A percentile compares a stretch with the other conserved stretches of the same genome.
phyloP scores from a whole-genome alignment of 371 early-diverging fungal genomes.

The Mortierella sp. region DNA sequence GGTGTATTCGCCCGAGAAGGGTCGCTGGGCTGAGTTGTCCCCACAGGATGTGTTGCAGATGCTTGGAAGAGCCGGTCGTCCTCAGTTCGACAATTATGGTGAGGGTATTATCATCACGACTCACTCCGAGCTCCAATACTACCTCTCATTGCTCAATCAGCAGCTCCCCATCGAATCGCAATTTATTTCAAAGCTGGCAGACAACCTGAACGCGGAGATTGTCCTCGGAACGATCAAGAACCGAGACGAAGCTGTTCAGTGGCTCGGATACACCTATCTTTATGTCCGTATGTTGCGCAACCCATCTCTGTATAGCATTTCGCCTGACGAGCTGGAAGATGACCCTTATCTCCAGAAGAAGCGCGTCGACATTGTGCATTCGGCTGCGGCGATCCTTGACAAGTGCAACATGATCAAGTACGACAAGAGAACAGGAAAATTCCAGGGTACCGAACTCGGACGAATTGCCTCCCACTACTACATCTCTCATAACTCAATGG shows the following conservation, averaged over 20 bases:
- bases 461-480: slow-evolving; percentile 97
- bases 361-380: slow-evolving; percentile 90
- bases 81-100: slow-evolving; percentile 97
- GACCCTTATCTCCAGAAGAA: slow-evolving; percentile 90
- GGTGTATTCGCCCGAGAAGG: slow-evolving; percentile 96
- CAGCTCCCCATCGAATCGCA: slow-evolving; percentile 98
- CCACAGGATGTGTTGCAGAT: slow-evolving; percentile 99
- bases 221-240: slow-evolving; percentile 92
- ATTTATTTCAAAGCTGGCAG: slow-evolving; percentile 88
- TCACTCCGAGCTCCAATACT: slow-evolving; percentile 92
- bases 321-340: slow-evolving; percentile 73
- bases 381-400: slow-evolving; percentile 88
- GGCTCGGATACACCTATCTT: slow-evolving; percentile 98
- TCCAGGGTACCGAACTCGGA: slow-evolving; percentile 93
- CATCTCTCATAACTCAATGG: slow-evolving; percentile 90
- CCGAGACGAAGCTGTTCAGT: slow-evolving; percentile 94
- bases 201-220: slow-evolving; percentile 97
- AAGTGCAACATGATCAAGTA: slow-evolving; percentile 92
- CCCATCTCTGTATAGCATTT: slow-evolving; percentile 84
- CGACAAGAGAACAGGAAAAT: slow-evolving; percentile 88
- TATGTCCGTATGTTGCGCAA: slow-evolving; percentile 97
- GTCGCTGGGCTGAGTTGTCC: slow-evolving; percentile 92
- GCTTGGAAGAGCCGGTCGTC: slow-evolving; percentile 99
- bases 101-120: slow-evolving; percentile 98
- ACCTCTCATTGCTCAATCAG: slow-evolving; percentile 92